Conservation (phyloP, 2,329 filamentous ascomycete genomes). For the Phaeosphaeria sp. region DNA sequence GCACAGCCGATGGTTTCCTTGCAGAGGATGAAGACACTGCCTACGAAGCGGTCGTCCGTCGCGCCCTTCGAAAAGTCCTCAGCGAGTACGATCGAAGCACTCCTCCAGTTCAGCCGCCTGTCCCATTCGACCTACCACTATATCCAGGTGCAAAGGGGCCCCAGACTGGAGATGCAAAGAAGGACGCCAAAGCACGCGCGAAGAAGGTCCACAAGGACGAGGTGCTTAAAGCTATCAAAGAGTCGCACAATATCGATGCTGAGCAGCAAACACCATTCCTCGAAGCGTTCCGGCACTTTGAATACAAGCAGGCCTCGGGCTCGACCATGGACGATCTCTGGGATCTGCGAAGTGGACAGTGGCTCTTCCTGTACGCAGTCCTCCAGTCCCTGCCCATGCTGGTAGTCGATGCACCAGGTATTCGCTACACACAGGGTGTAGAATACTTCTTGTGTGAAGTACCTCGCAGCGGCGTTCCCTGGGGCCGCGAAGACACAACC, state of each 20-base stretch:
- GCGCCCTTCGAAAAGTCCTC: conserved; percentile 78
- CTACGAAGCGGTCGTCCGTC: conserved; percentile 63
- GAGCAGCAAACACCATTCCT: conserved; percentile 68
- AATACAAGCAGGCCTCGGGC: conserved; percentile 70
- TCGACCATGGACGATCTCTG: conserved; percentile 70
- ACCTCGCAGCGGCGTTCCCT: conserved; percentile 74
- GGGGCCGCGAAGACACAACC: conserved; percentile 67
- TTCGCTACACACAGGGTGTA: conserved; percentile 72
- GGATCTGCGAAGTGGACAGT: conserved; percentile 76
- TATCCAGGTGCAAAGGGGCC: conserved; percentile 73
- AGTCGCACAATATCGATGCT: conserved; percentile 80
- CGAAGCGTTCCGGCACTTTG: conserved; percentile 73
- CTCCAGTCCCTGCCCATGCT: conserved; percentile 80
- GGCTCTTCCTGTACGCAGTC: conserved; percentile 81
- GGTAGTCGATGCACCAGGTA: conserved; percentile 74
- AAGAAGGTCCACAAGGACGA: conserved; percentile 81
- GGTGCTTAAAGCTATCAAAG: conserved; percentile 75
- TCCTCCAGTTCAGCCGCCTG: conserved; percentile 86
- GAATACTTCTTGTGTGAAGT: conserved; percentile 85
- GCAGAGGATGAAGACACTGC: conserved; percentile 60
- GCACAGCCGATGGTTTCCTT: conserved; percentile 73
- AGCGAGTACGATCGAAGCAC: conserved; percentile 88
- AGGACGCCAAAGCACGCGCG: conserved; percentile 73
- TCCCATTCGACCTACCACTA: conserved; percentile 87
- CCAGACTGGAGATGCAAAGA: conserved; percentile 71